Base-by-base conservation (phyloP, 2,329 filamentous ascomycete species). In the Pyrenochaeta sp. region DNA sequence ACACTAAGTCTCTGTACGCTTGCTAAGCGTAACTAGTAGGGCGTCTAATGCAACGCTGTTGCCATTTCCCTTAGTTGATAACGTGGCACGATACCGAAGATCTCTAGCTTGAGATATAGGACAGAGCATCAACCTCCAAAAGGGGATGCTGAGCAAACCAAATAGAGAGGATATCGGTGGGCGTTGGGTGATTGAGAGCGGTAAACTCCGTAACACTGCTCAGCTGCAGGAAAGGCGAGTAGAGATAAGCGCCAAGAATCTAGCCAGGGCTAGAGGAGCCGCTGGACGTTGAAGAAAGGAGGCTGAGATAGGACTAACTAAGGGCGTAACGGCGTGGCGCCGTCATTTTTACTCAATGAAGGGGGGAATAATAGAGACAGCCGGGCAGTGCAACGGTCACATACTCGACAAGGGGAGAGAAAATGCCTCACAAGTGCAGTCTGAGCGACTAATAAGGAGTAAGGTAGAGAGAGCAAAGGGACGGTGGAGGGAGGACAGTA, bases 361-460 rank as follows among this genome's bases (percentile, higher is more conserved):
- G 34, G 24, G 42, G 51, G 25, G 45, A 37, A 49, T 50, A 19
- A 50, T 32, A 46, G 52, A 61, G 40, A 13, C 24, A 50, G 24
- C 19, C 36, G 25, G 55, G 54, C 50, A 43, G 51, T 65, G 52
- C 54, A 52, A 52, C 43, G 48, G 50, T 52, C 60, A 54, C 49
- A 64, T 61, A 32, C 48, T 56, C 27, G 45, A 43, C 45, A 56
- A 51, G 50, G 55, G 42, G 53, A 2, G 48, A 37, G 52, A 66
- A 66, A 65, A 63, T 66, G 43, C 57, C 61, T 66, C 40, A 62
- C 15, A 10, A 48, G 42, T 43, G 25, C 25, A 56, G 47, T 59
- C 52, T 5, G 40, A 58, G 59, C 47, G 25, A 52, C 61, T 25
- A 64, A 68, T 66, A 19, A 52, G 34, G 55, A 56, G 27, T 28